Evolutionary conservation across 495 filamentous ascomycete genomes (phyloP), one percentile per base, ranked within the genome.

Genomic region (Xylaria curta): DNA sequence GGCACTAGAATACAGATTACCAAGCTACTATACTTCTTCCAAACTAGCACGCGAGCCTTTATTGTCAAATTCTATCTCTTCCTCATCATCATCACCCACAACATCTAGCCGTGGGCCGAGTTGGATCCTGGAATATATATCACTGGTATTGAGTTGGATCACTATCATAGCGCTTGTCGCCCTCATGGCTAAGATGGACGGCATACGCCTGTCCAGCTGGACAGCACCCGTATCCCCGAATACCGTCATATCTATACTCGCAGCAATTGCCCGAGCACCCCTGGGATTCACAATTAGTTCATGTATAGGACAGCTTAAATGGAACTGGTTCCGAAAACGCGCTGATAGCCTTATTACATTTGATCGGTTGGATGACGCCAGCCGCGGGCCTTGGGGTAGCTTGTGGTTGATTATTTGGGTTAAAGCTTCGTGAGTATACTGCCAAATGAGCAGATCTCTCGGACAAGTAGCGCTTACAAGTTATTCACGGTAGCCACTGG

Each of bases 321-420:
- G 62, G 62, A 65, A 47, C 6, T 65, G 62, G 62, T 21, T 65
- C 8, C 2, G 44, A 12, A 65, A 51, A 51, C 62, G 44, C 3
- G 12, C 62, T 19, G 73, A 76, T 24, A 75, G 51, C 13, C 65
- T 85, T 3, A 19, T 71, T 5, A 71, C 74, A 4, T 74, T 83
- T 54, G 73, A 81, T 62, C 49, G 73, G 7, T 81, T 82, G 54
- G 82, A 84, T 59, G 73, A 75, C 19, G 82, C 84, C 0, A 82
- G 79, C 56, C 76, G 83, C 3, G 84, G 84, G 1, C 81, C 81
- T 0, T 78, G 76, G 71, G 83, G 84, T 0, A 76, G 78, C 13
- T 51, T 83, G 0, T 74, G 70, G 51, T 68, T 85, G n/a, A 69
- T 84, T 0, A 72, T 75, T 54, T 71, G 72, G 71, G 54, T 74